Conservation (phyloP, 2,329 filamentous ascomycete genomes). For the Fusarium agapanthi region DNA sequence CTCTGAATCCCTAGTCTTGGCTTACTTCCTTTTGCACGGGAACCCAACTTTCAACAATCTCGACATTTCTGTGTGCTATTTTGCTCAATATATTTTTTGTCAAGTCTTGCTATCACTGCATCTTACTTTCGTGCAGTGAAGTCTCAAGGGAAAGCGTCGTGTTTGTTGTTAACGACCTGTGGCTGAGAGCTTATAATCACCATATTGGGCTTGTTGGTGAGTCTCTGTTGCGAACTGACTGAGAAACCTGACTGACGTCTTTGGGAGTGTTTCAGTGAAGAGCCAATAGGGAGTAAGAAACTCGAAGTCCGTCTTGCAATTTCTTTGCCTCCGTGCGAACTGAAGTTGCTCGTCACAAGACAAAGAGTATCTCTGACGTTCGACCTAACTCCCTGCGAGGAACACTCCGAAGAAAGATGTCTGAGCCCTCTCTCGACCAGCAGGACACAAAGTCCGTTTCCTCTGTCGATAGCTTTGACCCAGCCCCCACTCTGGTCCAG, state of each 20-base stretch:
- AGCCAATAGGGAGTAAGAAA: accelerated
- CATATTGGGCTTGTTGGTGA: not conserved
- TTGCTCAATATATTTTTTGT: accelerated
- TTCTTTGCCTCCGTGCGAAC: not conserved
- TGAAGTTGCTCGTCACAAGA: accelerated
- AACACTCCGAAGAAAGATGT: not conserved
- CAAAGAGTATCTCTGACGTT: accelerated
- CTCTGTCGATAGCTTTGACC: not conserved
- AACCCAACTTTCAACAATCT: accelerated
- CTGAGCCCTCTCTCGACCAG: accelerated
- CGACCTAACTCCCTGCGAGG: accelerated
- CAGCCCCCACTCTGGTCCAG: not conserved
- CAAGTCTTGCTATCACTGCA: accelerated
- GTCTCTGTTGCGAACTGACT: accelerated
- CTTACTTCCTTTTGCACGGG: not conserved
- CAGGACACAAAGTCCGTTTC: not conserved
- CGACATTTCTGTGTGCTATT: accelerated
- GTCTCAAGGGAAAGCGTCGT: not conserved
- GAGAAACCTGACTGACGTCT: accelerated
- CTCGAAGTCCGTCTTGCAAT: accelerated
- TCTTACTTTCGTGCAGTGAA: accelerated
- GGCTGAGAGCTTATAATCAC: not conserved
- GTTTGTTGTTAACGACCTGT: not conserved
- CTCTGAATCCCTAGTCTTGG: not conserved
- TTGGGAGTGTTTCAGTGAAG: accelerated